Conservation (phyloP, 2,329 filamentous ascomycete genomes). For the Sporothrix variecibatus region DNA sequence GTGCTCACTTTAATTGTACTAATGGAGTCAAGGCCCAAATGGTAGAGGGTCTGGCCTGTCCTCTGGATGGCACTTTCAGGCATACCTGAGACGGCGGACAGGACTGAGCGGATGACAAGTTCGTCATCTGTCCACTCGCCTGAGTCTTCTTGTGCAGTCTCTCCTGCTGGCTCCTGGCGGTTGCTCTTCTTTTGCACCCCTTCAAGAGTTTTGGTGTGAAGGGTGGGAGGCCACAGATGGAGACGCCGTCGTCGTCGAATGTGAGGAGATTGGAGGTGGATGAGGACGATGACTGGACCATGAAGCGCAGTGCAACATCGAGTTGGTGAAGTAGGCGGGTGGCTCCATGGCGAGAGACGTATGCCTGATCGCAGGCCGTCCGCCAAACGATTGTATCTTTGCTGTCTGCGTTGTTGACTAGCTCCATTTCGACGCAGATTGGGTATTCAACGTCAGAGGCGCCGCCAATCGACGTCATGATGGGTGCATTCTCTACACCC, state of each 20-base stretch:
- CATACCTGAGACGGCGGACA: conserved; percentile 63
- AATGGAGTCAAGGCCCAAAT: conserved; percentile 88
- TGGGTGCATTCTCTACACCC: conserved; percentile 23
- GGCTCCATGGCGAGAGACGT: conserved; percentile 51
- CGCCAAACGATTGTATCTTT: conserved; percentile 56
- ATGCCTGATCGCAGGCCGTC: conserved; percentile 64
- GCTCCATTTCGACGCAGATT: conserved; percentile 78
- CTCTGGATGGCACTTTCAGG: conserved; percentile 57
- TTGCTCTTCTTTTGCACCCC: neutral
- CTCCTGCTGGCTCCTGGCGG: neutral
- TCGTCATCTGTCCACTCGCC: conserved; percentile 42
- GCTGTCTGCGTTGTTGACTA: conserved; percentile 41
- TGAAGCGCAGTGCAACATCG: conserved; percentile 57
- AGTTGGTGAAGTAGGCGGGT: conserved; percentile 58
- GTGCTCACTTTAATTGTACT: conserved; percentile 82
- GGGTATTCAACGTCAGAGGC: conserved; percentile 76
- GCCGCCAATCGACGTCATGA: conserved; percentile 66
- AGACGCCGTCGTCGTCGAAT: conserved; percentile 55
- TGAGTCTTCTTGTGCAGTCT: neutral
- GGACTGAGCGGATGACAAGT: conserved; percentile 47
- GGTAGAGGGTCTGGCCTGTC: conserved; percentile 67
- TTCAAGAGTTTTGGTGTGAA: conserved; percentile 38
- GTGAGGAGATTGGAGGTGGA: conserved; percentile 46
- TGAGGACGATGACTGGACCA: conserved; percentile 50
- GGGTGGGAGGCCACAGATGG: conserved; percentile 64